Percentiles rank a stretch among this genome's conserved stretches.
Conservation (phyloP, 495 filamentous ascomycete genomes). For the Aspergillus panamensis region DNA sequence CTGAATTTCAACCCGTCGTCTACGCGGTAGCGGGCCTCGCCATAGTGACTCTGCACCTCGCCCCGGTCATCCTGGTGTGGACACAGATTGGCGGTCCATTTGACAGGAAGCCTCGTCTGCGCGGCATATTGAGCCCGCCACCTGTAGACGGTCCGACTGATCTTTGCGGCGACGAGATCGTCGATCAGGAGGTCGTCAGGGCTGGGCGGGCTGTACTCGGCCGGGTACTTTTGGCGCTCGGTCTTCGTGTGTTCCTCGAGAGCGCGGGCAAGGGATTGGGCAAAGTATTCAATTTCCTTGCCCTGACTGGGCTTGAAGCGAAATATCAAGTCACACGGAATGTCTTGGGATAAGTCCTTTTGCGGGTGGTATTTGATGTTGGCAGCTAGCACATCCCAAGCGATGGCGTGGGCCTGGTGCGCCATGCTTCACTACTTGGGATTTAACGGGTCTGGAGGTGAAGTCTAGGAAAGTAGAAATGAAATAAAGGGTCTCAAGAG, state of each 20-base stretch:
- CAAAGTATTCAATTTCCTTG: conserved; percentile 20
- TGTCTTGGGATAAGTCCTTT: neutral
- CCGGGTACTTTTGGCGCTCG: conserved; percentile 23
- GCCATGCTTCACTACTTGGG: conserved; percentile 4
- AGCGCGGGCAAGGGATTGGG: conserved; percentile 15
- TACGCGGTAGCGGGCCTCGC: neutral
- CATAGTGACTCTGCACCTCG: neutral
- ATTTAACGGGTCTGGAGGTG: no score
- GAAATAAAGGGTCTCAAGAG: no score
- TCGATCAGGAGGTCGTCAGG: neutral
- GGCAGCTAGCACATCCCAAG: neutral
- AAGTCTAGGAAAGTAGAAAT: no score
- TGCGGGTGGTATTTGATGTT: conserved; percentile 2
- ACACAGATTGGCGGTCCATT: neutral
- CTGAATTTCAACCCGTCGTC: neutral
- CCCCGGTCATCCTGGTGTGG: no score
- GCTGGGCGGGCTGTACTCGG: neutral
- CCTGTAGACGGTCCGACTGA: conserved; percentile 4
- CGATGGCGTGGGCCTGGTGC: conserved; percentile 3
- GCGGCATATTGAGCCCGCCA: conserved; percentile 1
- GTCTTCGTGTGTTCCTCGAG: conserved; percentile 18
- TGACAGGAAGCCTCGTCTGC: neutral
- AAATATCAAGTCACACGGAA: conserved; percentile 14
- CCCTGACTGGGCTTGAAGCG: conserved; percentile 18
- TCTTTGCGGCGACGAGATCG: neutral